phyloP scores from a whole-genome alignment of 345 rosid species.

The Carallia pectinifolia region DNA sequence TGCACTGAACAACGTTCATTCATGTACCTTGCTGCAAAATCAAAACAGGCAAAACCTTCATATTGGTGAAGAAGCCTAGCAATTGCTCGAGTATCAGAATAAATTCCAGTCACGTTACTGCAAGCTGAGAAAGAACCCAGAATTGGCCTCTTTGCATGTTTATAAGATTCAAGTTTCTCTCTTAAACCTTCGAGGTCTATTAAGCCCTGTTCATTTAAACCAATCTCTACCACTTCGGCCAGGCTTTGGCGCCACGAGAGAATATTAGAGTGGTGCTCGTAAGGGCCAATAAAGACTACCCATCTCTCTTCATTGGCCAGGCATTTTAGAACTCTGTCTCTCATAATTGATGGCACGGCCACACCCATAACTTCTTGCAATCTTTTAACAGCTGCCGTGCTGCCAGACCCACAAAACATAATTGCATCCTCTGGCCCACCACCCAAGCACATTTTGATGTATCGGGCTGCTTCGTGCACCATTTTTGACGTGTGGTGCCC shows the following conservation, averaged over 20 bases:
- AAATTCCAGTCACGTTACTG: conserved; percentile 55
- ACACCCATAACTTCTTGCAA: conserved; percentile 63
- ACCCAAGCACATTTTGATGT: conserved; percentile 54
- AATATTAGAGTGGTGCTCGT: conserved; percentile 67
- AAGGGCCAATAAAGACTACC: conserved; percentile 62
- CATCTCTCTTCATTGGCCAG: conserved; percentile 43
- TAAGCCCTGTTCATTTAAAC: conserved; percentile 33
- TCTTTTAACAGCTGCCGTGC: conserved; percentile 53
- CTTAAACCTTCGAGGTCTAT: conserved; percentile 36
- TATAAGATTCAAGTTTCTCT: conserved; percentile 24
- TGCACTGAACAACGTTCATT: no score
- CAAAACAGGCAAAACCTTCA: conserved; percentile 58
- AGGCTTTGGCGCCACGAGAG: conserved; percentile 66
- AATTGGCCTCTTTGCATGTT: conserved; percentile 37
- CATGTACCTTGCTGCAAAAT: conserved; percentile 55
- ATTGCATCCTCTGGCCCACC: conserved; percentile 44
- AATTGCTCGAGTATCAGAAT: conserved; percentile 42
- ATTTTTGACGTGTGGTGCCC: conserved; percentile 53
- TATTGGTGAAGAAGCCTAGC: conserved; percentile 46
- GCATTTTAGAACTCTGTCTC: conserved; percentile 35
- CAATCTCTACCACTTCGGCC: conserved; percentile 56
- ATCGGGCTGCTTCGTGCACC: conserved; percentile 41
- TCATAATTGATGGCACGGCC: conserved; percentile 41
- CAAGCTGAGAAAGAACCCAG: conserved; percentile 64
- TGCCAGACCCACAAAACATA: conserved; percentile 56